Conservation (phyloP, 140 eudicot species). For the Anethum foeniculum region DNA sequence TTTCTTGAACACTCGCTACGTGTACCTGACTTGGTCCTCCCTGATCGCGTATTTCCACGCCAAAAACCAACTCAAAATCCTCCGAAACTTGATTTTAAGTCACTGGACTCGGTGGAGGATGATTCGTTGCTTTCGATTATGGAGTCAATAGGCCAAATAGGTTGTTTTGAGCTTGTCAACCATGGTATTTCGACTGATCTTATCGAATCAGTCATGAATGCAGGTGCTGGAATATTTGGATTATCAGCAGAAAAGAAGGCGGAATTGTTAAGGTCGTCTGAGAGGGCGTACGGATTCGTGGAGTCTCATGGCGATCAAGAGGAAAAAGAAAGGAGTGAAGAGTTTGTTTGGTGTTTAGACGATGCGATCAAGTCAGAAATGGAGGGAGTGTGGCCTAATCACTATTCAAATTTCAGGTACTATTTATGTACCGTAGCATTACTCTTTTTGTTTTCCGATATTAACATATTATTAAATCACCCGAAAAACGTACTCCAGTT, state of each 20-base stretch:
- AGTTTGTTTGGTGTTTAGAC: slow-evolving; percentile 74
- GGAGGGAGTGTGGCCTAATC: slow-evolving; percentile 63
- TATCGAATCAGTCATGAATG: slow-evolving; percentile 17
- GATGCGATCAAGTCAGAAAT: slow-evolving; percentile 40
- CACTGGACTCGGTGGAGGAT: neutral
- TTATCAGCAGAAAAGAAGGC: slow-evolving; percentile 53
- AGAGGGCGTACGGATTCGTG: slow-evolving; percentile 53
- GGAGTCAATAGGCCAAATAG: slow-evolving; percentile 34
- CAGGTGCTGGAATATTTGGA: slow-evolving; percentile 44
- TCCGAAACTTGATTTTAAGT: slow-evolving; percentile 44
- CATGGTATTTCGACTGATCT: slow-evolving; percentile 47
- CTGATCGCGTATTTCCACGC: slow-evolving; percentile 64
- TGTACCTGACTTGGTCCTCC: slow-evolving; percentile 70
- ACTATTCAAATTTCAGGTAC: slow-evolving; percentile 76
- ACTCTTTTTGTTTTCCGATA: neutral
- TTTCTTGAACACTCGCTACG: slow-evolving; percentile 60
- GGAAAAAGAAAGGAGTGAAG: slow-evolving; percentile 51
- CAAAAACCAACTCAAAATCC: slow-evolving; percentile 47
- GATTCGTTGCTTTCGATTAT: slow-evolving; percentile 6
- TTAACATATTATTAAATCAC: neutral
- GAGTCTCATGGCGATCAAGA: slow-evolving; percentile 50
- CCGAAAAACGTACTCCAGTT: too few relatives aligned
- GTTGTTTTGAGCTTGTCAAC: slow-evolving; percentile 68
- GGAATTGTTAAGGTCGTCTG: slow-evolving; percentile 36
- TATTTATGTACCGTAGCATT: too few relatives aligned